phyloP scores from a whole-genome alignment of 805 yeast species.

The Nakazawaea holstii region DNA sequence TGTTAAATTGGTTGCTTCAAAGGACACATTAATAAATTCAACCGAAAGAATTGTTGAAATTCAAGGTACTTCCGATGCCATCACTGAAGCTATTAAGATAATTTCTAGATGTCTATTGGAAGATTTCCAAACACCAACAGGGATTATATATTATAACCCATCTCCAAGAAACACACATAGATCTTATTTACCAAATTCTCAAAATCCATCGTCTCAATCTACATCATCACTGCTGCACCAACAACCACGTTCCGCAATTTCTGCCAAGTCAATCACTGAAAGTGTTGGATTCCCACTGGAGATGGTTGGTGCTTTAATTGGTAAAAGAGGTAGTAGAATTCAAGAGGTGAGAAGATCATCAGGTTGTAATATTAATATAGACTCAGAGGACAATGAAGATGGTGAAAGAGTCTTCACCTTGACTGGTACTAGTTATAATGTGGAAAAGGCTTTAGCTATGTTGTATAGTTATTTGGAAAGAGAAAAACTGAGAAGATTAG shows the following conservation, averaged over 20 bases:
- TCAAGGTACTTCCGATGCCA: constrained; percentile 68
- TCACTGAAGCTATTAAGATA: constrained; percentile 50
- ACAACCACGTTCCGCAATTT: constrained; percentile 6
- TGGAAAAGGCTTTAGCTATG: constrained; percentile 51
- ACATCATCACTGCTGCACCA: constrained; percentile 1
- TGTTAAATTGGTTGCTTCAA: constrained; percentile 83
- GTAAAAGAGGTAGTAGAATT: constrained; percentile 79
- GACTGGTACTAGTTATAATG: constrained; percentile 50
- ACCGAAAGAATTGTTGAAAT: constrained; percentile 84
- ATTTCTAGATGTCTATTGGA: constrained; percentile 70
- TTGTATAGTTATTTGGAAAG: constrained; percentile 54
- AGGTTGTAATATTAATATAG: constrained; percentile 75
- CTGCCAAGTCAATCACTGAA: constrained; percentile 24
- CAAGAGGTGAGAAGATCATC: constrained; percentile 77
- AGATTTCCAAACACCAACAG: constrained; percentile 63
- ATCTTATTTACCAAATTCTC: constrained; percentile 1
- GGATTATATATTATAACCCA: constrained; percentile 62
- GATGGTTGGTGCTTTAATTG: constrained; percentile 86
- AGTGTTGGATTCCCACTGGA: constrained; percentile 64
- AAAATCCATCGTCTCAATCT: too few species aligned
- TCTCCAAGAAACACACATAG: constrained; percentile 16
- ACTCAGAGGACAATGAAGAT: constrained; percentile 59
- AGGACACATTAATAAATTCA: constrained; percentile 73
- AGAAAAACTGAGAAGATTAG: constrained; percentile 38
- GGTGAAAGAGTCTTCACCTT: constrained; percentile 69